phyloP scores from a whole-genome alignment of 2,329 filamentous ascomycete species.

The Fusarium avenaceum region DNA sequence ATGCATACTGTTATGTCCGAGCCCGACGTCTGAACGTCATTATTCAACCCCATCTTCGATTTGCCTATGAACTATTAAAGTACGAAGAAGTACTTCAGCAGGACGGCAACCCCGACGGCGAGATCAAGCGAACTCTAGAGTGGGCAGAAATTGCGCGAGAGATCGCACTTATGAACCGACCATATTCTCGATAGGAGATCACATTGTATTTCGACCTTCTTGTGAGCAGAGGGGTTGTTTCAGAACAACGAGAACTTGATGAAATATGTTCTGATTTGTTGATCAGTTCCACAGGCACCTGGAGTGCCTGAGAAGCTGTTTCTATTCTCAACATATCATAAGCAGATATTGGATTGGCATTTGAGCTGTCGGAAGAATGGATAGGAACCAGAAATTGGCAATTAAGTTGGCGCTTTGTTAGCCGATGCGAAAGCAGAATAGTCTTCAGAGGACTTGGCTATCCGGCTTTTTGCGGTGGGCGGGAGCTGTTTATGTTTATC shows the following conservation, averaged over 20 bases:
- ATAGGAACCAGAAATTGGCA: conserved; percentile 10
- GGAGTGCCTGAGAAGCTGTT: not conserved
- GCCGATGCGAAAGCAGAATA: conserved; percentile 5
- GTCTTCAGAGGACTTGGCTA: conserved; percentile 5
- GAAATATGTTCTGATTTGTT: not conserved
- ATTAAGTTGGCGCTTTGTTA: conserved; percentile 32
- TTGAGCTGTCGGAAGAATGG: conserved; percentile 1
- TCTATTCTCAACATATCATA: not conserved
- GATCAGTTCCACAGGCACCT: not conserved
- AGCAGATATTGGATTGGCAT: not conserved
- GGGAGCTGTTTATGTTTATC: not conserved
- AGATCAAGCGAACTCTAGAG: conserved; percentile 82
- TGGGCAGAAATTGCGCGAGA: conserved; percentile 91
- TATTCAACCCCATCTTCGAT: conserved; percentile 95
- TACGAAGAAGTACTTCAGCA: conserved; percentile 86
- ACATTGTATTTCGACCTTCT: not conserved
- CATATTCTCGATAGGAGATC: conserved; percentile 77
- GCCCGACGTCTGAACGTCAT: conserved; percentile 95
- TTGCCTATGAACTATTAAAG: conserved; percentile 94
- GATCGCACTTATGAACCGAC: conserved; percentile 95
- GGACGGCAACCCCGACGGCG: conserved; percentile 60
- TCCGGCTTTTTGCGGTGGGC: conserved; percentile 29
- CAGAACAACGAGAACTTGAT: conserved; percentile 1
- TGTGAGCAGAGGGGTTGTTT: not conserved
- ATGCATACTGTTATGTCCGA: conserved; percentile 96